phyloP scores from a whole-genome alignment of 192 early-diverging fungal genomes.

The Backusella parvicylindrica region DNA sequence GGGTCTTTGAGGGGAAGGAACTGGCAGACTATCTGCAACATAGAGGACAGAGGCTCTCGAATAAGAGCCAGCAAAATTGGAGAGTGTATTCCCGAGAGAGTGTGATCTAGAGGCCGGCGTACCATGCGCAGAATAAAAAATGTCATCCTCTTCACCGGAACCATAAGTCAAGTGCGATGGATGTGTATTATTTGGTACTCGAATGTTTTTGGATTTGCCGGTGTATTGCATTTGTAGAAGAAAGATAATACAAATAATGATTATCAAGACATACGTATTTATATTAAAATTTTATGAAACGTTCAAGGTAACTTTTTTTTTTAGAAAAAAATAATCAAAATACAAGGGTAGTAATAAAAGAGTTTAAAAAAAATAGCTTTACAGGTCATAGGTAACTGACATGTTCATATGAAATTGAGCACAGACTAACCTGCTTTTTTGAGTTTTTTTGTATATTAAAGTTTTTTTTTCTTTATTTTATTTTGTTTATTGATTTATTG shows the following conservation, averaged over 20 bases:
- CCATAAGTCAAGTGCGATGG: constrained; percentile 5
- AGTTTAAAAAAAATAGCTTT: not conserved
- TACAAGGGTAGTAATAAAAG: not conserved
- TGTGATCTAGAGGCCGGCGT: constrained; percentile 2
- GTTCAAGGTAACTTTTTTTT: not conserved
- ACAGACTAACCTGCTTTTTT: not conserved
- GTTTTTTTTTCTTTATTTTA: not conserved
- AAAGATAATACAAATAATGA: not conserved
- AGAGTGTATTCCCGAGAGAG: constrained; percentile 6
- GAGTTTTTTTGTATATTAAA: not conserved
- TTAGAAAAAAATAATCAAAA: not conserved
- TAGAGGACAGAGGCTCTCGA: constrained; percentile 23
- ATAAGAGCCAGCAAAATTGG: constrained; percentile 28
- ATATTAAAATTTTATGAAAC: not conserved
- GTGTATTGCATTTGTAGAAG: not conserved
- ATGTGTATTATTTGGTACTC: constrained; percentile 8
- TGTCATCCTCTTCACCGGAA: constrained; percentile 6
- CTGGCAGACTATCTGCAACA: constrained; percentile 20
- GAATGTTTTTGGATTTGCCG: not conserved
- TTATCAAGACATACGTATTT: not conserved
- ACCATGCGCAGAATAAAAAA: constrained; percentile 1
- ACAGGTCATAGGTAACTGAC: not conserved
- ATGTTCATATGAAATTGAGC: not conserved
- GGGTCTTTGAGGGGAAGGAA: not conserved
- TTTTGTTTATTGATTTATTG: not conserved